Percentiles rank a stretch among this genome's conserved stretches.
Conservation (phyloP, 1,284 basidiomycete species). For the Meira nashicola region DNA sequence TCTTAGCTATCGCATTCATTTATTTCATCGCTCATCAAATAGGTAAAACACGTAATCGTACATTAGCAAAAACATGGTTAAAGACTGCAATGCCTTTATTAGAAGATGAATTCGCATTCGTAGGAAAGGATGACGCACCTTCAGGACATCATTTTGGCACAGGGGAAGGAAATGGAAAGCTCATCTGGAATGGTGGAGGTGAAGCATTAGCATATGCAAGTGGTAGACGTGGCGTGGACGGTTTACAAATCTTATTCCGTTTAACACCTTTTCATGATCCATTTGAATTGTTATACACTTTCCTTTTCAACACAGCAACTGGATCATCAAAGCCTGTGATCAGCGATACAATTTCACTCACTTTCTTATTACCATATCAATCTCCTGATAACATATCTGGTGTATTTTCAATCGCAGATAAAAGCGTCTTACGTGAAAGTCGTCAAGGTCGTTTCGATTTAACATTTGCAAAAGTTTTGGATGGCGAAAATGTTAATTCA, state of each 20-base stretch:
- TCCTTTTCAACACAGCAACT: constrained; percentile 32
- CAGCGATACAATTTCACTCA: constrained; percentile 37
- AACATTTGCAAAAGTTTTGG: constrained; percentile 39
- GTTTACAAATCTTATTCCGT: constrained; percentile 35
- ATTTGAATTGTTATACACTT: constrained; percentile 22
- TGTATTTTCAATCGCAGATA: constrained; percentile 47
- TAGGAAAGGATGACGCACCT: constrained; percentile 28
- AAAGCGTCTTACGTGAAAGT: constrained; percentile 31
- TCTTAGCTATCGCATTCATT: constrained; percentile 26
- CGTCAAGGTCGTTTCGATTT: constrained; percentile 44
- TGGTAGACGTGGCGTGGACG: constrained; percentile 39
- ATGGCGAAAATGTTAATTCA: constrained; percentile 24
- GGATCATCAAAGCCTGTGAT: constrained; percentile 19
- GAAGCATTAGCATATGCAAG: constrained; percentile 45
- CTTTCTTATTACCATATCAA: constrained; percentile 34
- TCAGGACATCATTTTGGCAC: constrained; percentile 12
- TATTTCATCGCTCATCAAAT: constrained; percentile 35
- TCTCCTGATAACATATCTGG: constrained; percentile 30
- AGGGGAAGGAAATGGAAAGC: constrained; percentile 12
- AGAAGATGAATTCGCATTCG: constrained; percentile 34
- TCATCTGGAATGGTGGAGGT: constrained; percentile 48
- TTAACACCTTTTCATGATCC: constrained; percentile 43
- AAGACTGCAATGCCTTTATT: constrained; percentile 24
- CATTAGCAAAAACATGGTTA: constrained; percentile 26
- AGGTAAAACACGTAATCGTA: constrained; percentile 32